Base-by-base conservation (phyloP, 371 early-diverging fungal species). In the Mucor indicus region DNA sequence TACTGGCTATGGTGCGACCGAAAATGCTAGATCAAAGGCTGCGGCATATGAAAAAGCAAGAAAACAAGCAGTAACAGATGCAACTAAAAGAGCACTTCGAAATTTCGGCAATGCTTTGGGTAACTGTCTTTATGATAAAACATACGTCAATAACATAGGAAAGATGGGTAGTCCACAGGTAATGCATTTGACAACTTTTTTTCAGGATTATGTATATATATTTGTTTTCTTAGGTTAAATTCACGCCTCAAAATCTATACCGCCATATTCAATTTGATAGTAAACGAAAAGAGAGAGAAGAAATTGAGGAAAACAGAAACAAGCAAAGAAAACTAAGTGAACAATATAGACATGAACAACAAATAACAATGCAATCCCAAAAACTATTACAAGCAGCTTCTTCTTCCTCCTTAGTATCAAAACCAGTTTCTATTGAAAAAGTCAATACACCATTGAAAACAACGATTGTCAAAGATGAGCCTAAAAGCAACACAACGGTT, bases 31-130 rank as follows among this genome's bases (percentile, higher is more conserved):
- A 60, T 75, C 76, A 42, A 97, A 94, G 62, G 85, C 79, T 0
- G 55, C 62, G 8, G 99, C 95, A 1, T 83, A 92, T 48, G 95
- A 98, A 62, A 96, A 96, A 79, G 95, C 95, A 4, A 90, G 86
- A 57, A 99, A 99, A 56, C 96, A 97, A 66, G 95, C 99, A 1
- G 81, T 80, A 0, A 99, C 99, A 0, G 99, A 99, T 72, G 97
- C 85, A 0, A 50, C 95, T 22, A 99, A 99, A 70, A 77, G 99
- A 31, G 87, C 97, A 0, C 57, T 99, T 47, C 82, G 93, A 6
- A 77, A 81, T 48, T 99, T 98, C 79, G 99, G 99, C 15, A 93
- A 94, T 53, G 83, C 83, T 7, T 52, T 99, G 35, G 99, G 99
- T 13, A 95, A 94, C 54, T 98, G 99, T 53, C 71, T 96, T 2